Evolutionary conservation across 2,329 filamentous ascomycete species (phyloP).

Genomic region (Monosporascus sp.): DNA sequence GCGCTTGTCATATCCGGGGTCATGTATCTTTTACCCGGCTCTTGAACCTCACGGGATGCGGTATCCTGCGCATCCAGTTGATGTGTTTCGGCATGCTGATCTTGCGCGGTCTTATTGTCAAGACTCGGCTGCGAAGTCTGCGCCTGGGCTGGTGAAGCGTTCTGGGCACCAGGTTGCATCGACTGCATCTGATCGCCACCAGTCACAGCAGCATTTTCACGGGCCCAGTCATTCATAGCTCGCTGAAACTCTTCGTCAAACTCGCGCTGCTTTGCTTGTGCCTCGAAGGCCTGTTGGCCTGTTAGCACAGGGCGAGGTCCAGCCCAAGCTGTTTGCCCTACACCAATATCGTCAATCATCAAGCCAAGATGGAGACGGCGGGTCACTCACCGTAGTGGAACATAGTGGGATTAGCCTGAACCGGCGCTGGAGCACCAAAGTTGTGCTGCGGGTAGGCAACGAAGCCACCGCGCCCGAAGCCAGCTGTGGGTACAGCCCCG

Average conservation of each 20-base stretch:
- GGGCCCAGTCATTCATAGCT: constrained; percentile 18
- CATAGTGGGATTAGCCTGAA: neutral
- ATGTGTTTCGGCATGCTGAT: constrained; percentile 23
- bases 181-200: neutral
- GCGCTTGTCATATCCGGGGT: too few species aligned
- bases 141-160: neutral
- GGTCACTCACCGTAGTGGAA: neutral
- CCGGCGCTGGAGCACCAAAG: neutral
- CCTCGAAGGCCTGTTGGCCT: neutral
- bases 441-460: neutral
- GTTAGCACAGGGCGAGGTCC: neutral
- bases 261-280: constrained; percentile 1
- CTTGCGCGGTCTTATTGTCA: constrained; percentile 1
- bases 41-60: neutral
- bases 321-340: neutral
- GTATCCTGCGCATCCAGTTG: constrained; percentile 19
- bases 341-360: neutral
- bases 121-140: constrained; percentile 9
- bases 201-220: constrained; percentile 5
- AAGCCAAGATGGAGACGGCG: neutral
- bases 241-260: constrained; percentile 11
- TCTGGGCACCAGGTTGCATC: neutral
- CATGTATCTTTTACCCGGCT: too few species aligned
- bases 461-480: neutral
- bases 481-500: too few species aligned